These are phyloP conservation scores for Malus hybrid DNA, from an alignment of 331 rosid species.

Conservation along the genomic window DNA sequence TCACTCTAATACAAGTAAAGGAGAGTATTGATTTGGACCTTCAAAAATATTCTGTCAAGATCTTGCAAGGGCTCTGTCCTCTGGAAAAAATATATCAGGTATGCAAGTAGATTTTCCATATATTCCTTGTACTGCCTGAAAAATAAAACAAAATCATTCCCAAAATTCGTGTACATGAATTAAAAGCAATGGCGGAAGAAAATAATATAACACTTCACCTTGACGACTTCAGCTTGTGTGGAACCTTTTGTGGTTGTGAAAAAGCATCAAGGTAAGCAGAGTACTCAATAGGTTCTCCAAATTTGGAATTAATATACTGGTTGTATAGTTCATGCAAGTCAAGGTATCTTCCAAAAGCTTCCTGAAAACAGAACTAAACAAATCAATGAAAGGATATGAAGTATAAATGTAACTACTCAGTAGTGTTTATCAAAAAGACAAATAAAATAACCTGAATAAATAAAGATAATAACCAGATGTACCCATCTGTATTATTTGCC, in stretches of 20 bases:
- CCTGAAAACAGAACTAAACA: conserved; percentile 39
- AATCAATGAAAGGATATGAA: neutral
- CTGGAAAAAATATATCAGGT: conserved; percentile 69
- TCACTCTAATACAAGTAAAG: neutral
- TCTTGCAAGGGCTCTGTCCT: conserved; percentile 97
- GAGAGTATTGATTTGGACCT: conserved; percentile 37
- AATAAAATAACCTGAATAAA: neutral
- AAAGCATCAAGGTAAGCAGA: conserved; percentile 76
- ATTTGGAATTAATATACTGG: conserved; percentile 75
- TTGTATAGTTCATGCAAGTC: conserved; percentile 83
- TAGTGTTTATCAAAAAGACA: neutral
- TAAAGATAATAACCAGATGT: neutral
- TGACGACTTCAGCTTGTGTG: conserved; percentile 56
- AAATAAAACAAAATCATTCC: conserved; percentile 18
- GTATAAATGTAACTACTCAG: neutral
- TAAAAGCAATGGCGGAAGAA: neutral
- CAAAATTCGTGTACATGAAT: neutral
- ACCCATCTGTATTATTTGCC: neutral
- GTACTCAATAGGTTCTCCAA: conserved; percentile 92
- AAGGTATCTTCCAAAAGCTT: conserved; percentile 79
- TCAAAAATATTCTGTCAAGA: conserved; percentile 73
- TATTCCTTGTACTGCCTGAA: conserved; percentile 81
- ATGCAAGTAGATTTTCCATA: conserved; percentile 61
- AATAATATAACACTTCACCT: conserved; percentile 32
- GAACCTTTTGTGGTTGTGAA: conserved; percentile 65